Evolutionary conservation across 768 basidiomycete genomes (phyloP), one percentile per base, ranked within the genome.

Genomic region (Kwoniella heveanensis): DNA sequence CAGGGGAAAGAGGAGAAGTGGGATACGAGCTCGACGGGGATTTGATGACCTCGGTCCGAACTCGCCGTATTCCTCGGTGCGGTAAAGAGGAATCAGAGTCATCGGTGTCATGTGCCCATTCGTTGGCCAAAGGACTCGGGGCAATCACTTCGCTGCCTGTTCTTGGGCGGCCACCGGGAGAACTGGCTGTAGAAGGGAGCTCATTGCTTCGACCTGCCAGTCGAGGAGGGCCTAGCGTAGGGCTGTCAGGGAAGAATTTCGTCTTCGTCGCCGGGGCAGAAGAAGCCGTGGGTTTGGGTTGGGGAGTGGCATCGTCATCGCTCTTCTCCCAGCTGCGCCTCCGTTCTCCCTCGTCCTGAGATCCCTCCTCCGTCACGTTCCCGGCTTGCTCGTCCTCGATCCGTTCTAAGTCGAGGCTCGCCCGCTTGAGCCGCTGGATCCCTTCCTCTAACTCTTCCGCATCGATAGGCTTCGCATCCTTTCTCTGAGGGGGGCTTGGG

Each of bases 91-190:
- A 63, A 24, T 68, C 67, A 0, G 66, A 68, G 32, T 72, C 70
- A 15, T 64, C 49, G 19, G 49, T 54, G 48, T 69, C 68, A 19
- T 70, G 46, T 7, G 67, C 72, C 74, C 74, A 77, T 39, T 76
- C 76, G 25, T 74, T 73, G 13, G 73, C 75, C 19, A 79, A 53
- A 12, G 77, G 77, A 53, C 71, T 73, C 15, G 77, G 77, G 1
- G 65, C 70, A 26, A 76, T 67, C 21, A 79, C 76, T 50, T 73
- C 76, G 46, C 73, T 75, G 13, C 69, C 72, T 30, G 66, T 68
- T 55, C 73, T 58, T 7, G 71, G 65, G 25, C 71, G 47, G n/a
- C 60, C 62, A 22, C 54, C 15, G 22, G 55, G 32, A 56, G 54
- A 36, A 53, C 49, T 57, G 8, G 56, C 48, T n/a, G 65, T 54